Base-by-base conservation (phyloP, 2,329 filamentous ascomycete genomes). In the Sclerotiophoma versabilis region DNA sequence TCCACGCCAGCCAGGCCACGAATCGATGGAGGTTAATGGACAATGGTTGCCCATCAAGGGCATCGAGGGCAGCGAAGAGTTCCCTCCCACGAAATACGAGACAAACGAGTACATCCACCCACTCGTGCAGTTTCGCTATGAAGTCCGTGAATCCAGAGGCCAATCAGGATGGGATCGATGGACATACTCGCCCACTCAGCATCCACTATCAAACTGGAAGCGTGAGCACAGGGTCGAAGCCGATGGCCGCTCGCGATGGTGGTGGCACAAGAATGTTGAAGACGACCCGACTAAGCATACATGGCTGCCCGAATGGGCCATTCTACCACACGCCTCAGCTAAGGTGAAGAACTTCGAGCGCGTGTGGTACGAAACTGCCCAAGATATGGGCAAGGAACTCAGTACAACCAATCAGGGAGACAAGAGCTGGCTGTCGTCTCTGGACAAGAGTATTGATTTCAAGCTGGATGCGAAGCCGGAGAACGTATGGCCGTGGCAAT, bases 21-120 rank as follows among this genome's bases (percentile, higher is more conserved):
- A 81, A 57, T 68, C 70, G 20, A 44, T 50, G 39, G 48, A 50
- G 39, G 17, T 50, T n/a, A 25, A 50, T 2, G 47, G 47, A 30
- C 2, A 44, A 74, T 10, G 67, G 49, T 1, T 4, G 5, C 42
- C 43, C 11, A 53, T 53, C 34, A 22, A 15, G 2, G 49, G 49
- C 9, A n/a, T 14, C 32, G 2, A 11, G 8, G n/a, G 12, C 11
- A 15, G 11, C 5, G 5, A 8, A 4, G 4, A 44, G 5, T 8
- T n/a, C n/a, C 30, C 27, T 5, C 49, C 29, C 6, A 52, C 49
- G 1, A 29, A 29, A 7, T 34, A 23, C 38, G 9, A 78, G 8
- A 82, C 81, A 3, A 73, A 79, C 54, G 80, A 83, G 59, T 83
- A 81, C 56, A 77, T 83, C 9, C 81, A 83, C 54, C 76, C 81